A percentile compares a stretch with the other conserved stretches of the same genome.
These are phyloP conservation scores for Geotrichum bryndzae DNA, from an alignment of 1,139 yeast genomes.

Conservation along the genomic window DNA sequence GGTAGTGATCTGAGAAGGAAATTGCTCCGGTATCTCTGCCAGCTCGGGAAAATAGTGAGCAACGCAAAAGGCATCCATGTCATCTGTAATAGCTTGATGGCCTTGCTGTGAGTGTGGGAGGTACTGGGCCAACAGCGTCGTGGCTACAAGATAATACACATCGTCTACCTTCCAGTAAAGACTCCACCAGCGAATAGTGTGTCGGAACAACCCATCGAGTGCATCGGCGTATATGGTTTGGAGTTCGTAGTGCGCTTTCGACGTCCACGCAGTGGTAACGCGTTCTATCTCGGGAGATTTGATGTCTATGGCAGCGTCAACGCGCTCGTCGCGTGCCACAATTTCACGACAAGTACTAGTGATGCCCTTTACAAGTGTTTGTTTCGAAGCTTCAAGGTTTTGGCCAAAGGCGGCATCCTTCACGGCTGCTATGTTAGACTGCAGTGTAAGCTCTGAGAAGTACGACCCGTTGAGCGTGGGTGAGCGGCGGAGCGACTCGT, in stretches of 20 bases:
- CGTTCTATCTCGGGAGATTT: constrained; percentile 3
- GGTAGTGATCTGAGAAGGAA: neutral
- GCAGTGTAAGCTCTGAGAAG: constrained; percentile 25
- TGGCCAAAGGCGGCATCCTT: constrained; percentile 18
- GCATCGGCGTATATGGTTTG: constrained; percentile 25
- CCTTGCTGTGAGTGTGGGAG: constrained; percentile 30
- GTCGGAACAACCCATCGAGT: neutral
- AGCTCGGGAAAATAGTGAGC: constrained; percentile 18
- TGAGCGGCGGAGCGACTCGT: constrained; percentile 27
- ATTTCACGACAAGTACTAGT: constrained; percentile 27
- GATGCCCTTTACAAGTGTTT: constrained; percentile 21
- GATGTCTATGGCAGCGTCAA: constrained; percentile 22
- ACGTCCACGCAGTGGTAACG: constrained; percentile 32
- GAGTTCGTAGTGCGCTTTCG: constrained; percentile 37
- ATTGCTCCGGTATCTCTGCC: neutral
- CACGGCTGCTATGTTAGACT: constrained; percentile 27
- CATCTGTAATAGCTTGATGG: constrained; percentile 31
- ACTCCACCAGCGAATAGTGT: constrained; percentile 36
- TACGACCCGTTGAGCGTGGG: constrained; percentile 29
- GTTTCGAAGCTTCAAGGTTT: neutral
- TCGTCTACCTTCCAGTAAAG: constrained; percentile 37
- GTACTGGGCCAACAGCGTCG: constrained; percentile 20
- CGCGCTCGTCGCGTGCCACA: constrained; percentile 21
- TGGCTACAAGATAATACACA: constrained; percentile 28
- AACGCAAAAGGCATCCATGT: constrained; percentile 30